Evolutionary conservation across 106 monocot species (phyloP), one percentile per base, ranked within the genome.

Genomic region (Platanthera guangdongensis): DNA sequence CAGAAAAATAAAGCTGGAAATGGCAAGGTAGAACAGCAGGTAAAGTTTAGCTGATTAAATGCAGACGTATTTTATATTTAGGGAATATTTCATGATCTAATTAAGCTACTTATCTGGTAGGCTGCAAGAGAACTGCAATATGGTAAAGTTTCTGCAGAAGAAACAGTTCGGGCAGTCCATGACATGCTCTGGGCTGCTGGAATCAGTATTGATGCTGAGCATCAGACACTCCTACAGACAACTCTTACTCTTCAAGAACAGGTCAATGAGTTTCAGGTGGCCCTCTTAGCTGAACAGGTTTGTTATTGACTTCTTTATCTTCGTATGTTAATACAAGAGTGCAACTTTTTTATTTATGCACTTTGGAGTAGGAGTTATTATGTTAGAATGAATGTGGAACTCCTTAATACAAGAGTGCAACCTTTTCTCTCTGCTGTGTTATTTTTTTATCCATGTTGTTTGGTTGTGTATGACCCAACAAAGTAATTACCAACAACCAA

Each of bases 251-350:
- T 99, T 51, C 91, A 99, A 85, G 99, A 99, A 75, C 85, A 92
- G 76, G 82, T 94, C 50, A 88, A 92, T 79, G 89, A 94, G 50
- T 87, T 90, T 76, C 92, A 91, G 75, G 86, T 92, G 39, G 88
- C 91, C 62, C 90, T 99, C 67, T 74, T 99, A 79, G 88, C 87
- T 76, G 94, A 99, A 77, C 99, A 99, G 99, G 99, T 99, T 50
- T 71, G 81, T 83, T 71, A 71, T 64, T 73, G 64, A 71, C 9
- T 75, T 77, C 14, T 48, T 16, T 45, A 47, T 8, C n/a, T 47
- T 47, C 11, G 30, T 0, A n/a, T n/a, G n/a, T n/a, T n/a, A n/a
- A n/a, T n/a, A n/a, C n/a, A n/a, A n/a, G n/a, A n/a, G n/a, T n/a
- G n/a, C n/a, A n/a, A n/a, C n/a, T n/a, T n/a, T n/a, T 68, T 68